phyloP scores from a whole-genome alignment of 2,329 filamentous ascomycete species.

The Ceratocystis colombiana region DNA sequence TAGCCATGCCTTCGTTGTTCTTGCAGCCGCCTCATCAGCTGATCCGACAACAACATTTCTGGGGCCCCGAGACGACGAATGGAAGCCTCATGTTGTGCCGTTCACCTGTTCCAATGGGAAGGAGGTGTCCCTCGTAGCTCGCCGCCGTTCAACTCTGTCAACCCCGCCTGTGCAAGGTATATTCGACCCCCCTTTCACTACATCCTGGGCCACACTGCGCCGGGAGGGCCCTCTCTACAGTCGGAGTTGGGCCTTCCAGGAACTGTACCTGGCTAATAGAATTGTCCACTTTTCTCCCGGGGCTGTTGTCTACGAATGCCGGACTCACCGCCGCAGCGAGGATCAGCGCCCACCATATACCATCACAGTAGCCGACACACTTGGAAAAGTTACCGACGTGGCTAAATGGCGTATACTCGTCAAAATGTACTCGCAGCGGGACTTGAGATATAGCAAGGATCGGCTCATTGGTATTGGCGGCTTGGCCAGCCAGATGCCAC shows the following conservation, averaged over 20 bases:
- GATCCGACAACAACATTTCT: constrained; percentile 19
- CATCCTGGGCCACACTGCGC: constrained; percentile 24
- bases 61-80: constrained; percentile 17
- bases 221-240: constrained; percentile 26
- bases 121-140: constrained; percentile 15
- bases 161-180: constrained; percentile 21
- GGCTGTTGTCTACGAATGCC: constrained; percentile 28
- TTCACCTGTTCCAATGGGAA: constrained; percentile 7
- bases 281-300: constrained; percentile 21
- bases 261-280: constrained; percentile 19
- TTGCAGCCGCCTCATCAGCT: constrained; percentile 25
- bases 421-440: constrained; percentile 29
- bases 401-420: constrained; percentile 30
- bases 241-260: constrained; percentile 27
- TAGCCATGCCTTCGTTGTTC: constrained; percentile 25
- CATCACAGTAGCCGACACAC: constrained; percentile 27
- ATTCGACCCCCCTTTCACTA: constrained; percentile 25
- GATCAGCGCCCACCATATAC: constrained; percentile 26
- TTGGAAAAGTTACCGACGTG: constrained; percentile 22
- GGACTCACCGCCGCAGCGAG: constrained; percentile 28
- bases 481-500: constrained; percentile 28
- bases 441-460: constrained; percentile 28
- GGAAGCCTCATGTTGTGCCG: constrained; percentile 20
- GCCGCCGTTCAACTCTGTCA: constrained; percentile 20
- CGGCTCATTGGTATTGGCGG: constrained; percentile 31